Base-by-base conservation (phyloP, 2,329 filamentous ascomycete species). In the Hyphodiscus sp. region DNA sequence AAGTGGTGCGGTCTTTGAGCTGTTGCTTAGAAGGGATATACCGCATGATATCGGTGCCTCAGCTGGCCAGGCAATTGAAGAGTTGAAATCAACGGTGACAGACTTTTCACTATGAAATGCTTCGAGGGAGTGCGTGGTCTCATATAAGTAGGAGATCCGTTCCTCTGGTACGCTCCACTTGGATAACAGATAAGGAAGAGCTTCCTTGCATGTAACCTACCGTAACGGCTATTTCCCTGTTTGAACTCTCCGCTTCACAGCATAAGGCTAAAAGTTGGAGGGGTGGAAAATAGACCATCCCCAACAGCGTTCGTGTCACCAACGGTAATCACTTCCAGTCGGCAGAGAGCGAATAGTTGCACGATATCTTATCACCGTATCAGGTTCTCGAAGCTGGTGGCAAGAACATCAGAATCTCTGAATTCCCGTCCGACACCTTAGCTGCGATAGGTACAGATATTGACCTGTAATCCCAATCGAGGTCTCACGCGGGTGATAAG, bases 1-100 rank as follows among this genome's bases (percentile, higher is more conserved):
- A 69, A 4, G 73, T 76, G 49, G 66, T 68, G 57, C 73, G 66
- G 52, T 64, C 66, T 58, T 67, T 73, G 52, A 75, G 49, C 42
- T 69, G 70, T 51, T 67, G 55, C 49, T 58, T 63, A 4, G 63
- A 68, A 1, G 70, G 70, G 20, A 71, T 52, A 54, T 66, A 68
- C 42, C 63, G 64, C 57, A 65, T 65, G 13, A 18, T 52, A n/a
- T n/a, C 9, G 16, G 11, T 16, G 18, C 18, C 42, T 15, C 42
- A 45, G 42, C 33, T 38, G 33, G 33, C 33, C 33, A 38, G 33
- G 33, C 33, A 15, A 38, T 38, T 38, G 11, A 38, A 38, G 33
- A 38, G 33, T 38, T 15, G 33, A n/a, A 6, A 38, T 15, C 5
- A 6, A n/a, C 33, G 16, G 23, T 26, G 23, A 26, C 3, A 26